These are phyloP conservation scores for Withania somnifera DNA, from an alignment of 305 asterid species.

Conservation along the genomic window DNA sequence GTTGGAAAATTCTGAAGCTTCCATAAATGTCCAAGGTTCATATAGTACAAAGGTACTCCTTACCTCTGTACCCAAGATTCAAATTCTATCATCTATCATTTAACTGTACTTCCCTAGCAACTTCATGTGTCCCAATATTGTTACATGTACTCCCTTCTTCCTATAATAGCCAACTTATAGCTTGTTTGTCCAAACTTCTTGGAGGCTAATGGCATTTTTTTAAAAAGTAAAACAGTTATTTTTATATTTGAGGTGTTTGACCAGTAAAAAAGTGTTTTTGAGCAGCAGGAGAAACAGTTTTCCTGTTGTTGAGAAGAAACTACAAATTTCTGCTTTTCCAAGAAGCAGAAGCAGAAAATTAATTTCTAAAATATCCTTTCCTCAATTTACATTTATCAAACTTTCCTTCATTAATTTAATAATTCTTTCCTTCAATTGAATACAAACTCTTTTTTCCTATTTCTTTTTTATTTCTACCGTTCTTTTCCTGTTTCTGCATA, in stretches of 20 bases:
- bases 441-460: background rate
- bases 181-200: background rate
- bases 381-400: background rate
- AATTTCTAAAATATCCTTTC: background rate
- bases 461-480: background rate
- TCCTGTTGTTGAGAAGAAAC: background rate
- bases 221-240: background rate
- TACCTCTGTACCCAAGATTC: background rate
- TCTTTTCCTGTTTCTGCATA: background rate
- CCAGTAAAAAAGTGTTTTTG: background rate
- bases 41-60: slow-evolving; percentile 80
- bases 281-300: background rate
- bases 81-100: background rate
- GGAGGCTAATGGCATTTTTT: background rate
- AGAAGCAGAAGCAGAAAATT: background rate
- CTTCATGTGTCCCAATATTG: background rate
- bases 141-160: background rate
- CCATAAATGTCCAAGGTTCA: slow-evolving; percentile 66
- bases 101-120: background rate
- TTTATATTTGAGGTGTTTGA: background rate
- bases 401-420: background rate
- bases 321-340: background rate
- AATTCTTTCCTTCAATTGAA: background rate
- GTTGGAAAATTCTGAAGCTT: slow-evolving; percentile 44
- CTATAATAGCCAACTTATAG: background rate